These are phyloP conservation scores for Blastocystis hominis DNA, from an alignment of 352 stramenopile genomes.

Conservation along the genomic window DNA sequence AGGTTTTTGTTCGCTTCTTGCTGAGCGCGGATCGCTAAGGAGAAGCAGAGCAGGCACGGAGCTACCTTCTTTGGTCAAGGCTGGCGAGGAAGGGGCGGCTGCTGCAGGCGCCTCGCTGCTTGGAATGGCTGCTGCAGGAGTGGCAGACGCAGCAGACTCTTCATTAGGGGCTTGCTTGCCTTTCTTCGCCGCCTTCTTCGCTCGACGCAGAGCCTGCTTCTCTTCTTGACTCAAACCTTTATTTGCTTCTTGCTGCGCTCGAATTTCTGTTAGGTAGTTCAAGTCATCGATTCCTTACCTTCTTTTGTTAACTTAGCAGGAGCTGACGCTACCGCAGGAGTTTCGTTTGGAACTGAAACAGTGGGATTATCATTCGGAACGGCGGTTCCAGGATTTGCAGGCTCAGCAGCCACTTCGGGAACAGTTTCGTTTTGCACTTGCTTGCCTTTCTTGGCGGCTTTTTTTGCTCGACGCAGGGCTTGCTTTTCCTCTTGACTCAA, in stretches of 20 bases:
- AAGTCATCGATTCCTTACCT: not conserved
- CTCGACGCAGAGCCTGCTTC: conserved; percentile 8
- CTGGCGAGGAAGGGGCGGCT: not conserved
- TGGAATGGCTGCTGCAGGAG: not conserved
- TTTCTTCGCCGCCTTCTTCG: conserved; percentile 34
- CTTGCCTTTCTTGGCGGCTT: not conserved
- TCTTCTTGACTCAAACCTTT: conserved; percentile 31
- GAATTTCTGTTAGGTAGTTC: not conserved
- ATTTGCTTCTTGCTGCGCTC: conserved; percentile 43
- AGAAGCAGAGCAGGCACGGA: not conserved
- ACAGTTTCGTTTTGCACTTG: not conserved
- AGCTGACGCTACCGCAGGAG: not conserved
- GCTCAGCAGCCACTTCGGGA: not conserved
- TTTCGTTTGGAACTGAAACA: not conserved
- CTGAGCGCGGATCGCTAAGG: conserved; percentile 20
- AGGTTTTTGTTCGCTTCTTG: conserved; percentile 36
- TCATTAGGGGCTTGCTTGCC: not conserved
- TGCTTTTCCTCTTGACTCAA: conserved; percentile 50
- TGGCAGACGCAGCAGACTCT: not conserved
- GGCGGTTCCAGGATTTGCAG: not conserved
- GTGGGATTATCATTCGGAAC: not conserved
- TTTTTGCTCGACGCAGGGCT: conserved; percentile 29
- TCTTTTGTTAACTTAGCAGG: not conserved
- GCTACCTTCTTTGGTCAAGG: not conserved
- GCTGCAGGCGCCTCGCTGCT: not conserved